Evolutionary conservation across 129 eudicot genomes (phyloP).

Genomic region (Lactuca saligna): DNA sequence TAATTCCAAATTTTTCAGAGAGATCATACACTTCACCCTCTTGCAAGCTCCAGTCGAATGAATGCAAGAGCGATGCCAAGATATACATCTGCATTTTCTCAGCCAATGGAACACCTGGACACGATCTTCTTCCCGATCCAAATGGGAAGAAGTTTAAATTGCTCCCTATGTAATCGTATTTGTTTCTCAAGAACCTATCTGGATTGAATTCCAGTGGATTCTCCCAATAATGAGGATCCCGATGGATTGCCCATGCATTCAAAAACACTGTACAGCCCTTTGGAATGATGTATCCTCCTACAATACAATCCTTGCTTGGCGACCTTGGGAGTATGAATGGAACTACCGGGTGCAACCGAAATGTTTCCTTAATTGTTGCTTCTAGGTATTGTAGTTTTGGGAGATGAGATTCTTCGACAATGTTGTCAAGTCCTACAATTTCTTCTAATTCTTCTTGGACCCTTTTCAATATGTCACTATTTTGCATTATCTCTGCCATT

Average conservation of each 20-base stretch:
- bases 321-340: no score
- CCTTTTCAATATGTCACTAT: background rate
- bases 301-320: background rate
- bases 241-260: conserved; percentile 17
- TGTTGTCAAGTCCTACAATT: conserved; percentile 11
- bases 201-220: conserved; percentile 9
- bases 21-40: conserved; percentile 11
- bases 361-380: no score
- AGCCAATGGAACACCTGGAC: no score
- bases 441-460: conserved; percentile 2
- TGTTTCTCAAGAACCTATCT: conserved; percentile 6
- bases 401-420: conserved; percentile 11
- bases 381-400: background rate
- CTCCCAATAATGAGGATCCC: conserved; percentile 16
- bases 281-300: conserved; percentile 16
- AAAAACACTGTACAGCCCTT: conserved; percentile 3
- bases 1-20: background rate
- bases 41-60: conserved; percentile 10
- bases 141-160: no score
- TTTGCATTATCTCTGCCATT: conserved; percentile 4
- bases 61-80: background rate
- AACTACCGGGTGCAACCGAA: no score
- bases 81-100: no score
- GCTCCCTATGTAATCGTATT: conserved; percentile 1
- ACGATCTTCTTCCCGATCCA: no score